Conservation (phyloP, 2,329 filamentous ascomycete genomes). For the Trichothecium sympodiale region DNA sequence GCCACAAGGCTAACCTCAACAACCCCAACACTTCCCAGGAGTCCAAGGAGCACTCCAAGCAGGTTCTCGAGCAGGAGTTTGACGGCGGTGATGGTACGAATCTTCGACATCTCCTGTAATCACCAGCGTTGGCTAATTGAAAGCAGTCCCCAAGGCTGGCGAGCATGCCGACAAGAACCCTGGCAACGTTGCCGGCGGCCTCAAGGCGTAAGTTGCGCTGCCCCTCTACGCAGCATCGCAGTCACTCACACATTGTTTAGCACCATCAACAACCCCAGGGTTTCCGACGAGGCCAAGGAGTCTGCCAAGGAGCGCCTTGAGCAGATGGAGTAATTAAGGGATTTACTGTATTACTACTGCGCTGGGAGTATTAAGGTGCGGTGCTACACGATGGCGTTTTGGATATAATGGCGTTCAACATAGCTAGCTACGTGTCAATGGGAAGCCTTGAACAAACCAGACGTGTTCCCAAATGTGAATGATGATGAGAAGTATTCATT, state of each 20-base stretch:
- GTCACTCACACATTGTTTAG: conserved; percentile 17
- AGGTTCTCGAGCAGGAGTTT: conserved; percentile 39
- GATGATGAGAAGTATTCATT: no score
- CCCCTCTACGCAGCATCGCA: conserved; percentile 7
- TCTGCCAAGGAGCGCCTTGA: conserved; percentile 37
- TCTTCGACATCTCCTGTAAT: neutral
- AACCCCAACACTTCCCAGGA: conserved; percentile 45
- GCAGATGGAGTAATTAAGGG: conserved; percentile 6
- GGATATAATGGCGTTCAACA: no score
- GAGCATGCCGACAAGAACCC: conserved; percentile 36
- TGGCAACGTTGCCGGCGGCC: conserved; percentile 38
- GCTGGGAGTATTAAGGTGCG: no score
- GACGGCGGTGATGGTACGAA: conserved; percentile 26
- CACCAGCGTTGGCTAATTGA: neutral
- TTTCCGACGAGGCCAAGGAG: conserved; percentile 44
- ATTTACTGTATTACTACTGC: no score
- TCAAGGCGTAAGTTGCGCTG: conserved; percentile 34
- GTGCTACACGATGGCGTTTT: no score
- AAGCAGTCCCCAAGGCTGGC: conserved; percentile 16
- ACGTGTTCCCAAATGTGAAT: no score
- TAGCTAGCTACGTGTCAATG: no score
- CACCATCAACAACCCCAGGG: conserved; percentile 44
- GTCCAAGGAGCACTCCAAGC: conserved; percentile 30
- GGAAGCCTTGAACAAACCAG: no score
- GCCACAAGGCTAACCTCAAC: conserved; percentile 46